Evolutionary conservation across 179 eudicot genomes (phyloP).

Genomic region (Pouteria campechiana): DNA sequence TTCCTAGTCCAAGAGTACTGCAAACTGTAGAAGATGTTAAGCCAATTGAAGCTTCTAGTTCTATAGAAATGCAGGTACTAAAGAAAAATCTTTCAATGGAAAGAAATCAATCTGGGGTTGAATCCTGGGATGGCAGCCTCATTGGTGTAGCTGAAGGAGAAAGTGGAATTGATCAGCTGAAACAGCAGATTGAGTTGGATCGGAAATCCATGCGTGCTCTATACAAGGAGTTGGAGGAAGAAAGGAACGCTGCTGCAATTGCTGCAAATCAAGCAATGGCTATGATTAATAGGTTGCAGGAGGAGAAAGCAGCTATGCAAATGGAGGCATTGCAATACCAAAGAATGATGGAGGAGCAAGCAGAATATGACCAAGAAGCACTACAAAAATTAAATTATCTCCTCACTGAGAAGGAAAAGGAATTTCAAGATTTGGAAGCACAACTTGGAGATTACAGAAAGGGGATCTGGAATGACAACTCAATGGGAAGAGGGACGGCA

Average conservation of each 20-base stretch:
- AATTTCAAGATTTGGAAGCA: constrained; percentile 56
- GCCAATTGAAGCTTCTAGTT: constrained; percentile 24
- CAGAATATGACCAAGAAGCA: constrained; percentile 59
- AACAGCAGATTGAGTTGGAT: constrained; percentile 41
- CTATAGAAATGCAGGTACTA: constrained; percentile 18
- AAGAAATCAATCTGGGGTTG: constrained; percentile 14
- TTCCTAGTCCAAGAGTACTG: constrained; percentile 19
- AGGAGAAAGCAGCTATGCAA: constrained; percentile 82
- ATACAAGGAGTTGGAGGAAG: constrained; percentile 72
- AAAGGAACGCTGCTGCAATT: constrained; percentile 75
- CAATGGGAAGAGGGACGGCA: constrained; percentile 29
- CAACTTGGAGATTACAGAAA: constrained; percentile 48
- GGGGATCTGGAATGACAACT: constrained; percentile 41
- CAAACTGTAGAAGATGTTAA: constrained; percentile 17
- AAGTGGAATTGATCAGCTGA: constrained; percentile 16
- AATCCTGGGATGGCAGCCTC: constrained; percentile 13
- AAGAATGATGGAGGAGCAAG: constrained; percentile 95
- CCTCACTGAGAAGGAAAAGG: constrained; percentile 62
- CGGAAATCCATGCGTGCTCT: constrained; percentile 31
- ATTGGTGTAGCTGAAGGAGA: constrained; percentile 20
- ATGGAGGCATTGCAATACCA: constrained; percentile 92
- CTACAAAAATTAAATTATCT: constrained; percentile 52
- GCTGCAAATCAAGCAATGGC: constrained; percentile 92
- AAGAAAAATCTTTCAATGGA: constrained; percentile 16
- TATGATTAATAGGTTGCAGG: constrained; percentile 86